phyloP scores from a whole-genome alignment of 1,139 yeast species.

The Zygotorulaspora mrakii region DNA sequence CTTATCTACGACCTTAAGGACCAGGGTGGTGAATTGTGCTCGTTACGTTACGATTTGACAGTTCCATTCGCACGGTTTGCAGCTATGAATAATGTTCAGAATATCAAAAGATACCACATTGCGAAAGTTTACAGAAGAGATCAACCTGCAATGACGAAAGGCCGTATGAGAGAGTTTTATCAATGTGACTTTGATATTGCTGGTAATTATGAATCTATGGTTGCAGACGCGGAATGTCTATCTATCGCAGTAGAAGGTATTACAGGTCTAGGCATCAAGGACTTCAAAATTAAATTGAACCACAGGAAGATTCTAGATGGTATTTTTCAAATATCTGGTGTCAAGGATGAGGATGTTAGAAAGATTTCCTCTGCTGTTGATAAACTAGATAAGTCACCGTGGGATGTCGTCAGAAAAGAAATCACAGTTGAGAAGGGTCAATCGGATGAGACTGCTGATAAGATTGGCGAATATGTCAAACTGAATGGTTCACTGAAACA shows the following conservation, averaged over 20 bases:
- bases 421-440: slow-evolving; percentile 89
- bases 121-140: slow-evolving; percentile 98
- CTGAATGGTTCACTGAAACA: slow-evolving; percentile 73
- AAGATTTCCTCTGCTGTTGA: slow-evolving; percentile 93
- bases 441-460: slow-evolving; percentile 86
- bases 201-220: slow-evolving; percentile 87
- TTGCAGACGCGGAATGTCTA: slow-evolving; percentile 89
- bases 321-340: slow-evolving; percentile 92
- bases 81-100: slow-evolving; percentile 87
- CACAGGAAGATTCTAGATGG: slow-evolving; percentile 96
- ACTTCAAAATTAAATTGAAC: slow-evolving; percentile 86
- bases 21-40: slow-evolving; percentile 96
- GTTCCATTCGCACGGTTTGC: slow-evolving; percentile 97
- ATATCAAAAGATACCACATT: slow-evolving; percentile 89
- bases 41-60: slow-evolving; percentile 90
- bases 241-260: slow-evolving; percentile 81
- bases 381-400: slow-evolving; percentile 89
- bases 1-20: slow-evolving; percentile 92
- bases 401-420: slow-evolving; percentile 91
- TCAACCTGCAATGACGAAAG: slow-evolving; percentile 99
- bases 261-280: slow-evolving; percentile 74
- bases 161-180: slow-evolving; percentile 98
- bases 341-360: slow-evolving; percentile 87
- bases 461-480: slow-evolving; percentile 86
- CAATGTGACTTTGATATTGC: slow-evolving; percentile 98